These are phyloP conservation scores for Nelumbo lutea DNA, from an alignment of 164 flowering plant species.

Conservation along the genomic window DNA sequence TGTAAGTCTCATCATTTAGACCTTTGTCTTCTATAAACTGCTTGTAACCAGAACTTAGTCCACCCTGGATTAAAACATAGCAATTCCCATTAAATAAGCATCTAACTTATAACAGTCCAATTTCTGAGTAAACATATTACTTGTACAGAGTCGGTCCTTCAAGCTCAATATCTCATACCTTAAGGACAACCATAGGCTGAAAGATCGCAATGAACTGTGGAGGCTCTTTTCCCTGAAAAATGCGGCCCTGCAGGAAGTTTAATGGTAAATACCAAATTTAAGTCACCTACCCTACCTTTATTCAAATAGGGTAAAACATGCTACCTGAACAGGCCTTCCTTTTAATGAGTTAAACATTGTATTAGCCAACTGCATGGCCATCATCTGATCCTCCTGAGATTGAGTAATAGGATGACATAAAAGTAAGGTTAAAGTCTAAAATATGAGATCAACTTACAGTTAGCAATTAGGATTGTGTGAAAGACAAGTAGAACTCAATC, in stretches of 20 bases:
- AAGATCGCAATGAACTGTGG: constrained; percentile 94
- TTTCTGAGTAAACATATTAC: not conserved
- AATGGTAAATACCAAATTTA: not conserved
- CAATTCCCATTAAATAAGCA: not conserved
- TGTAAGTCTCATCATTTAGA: constrained; percentile 73
- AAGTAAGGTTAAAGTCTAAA: no score
- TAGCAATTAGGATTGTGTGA: not conserved
- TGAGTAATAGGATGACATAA: constrained; percentile 4
- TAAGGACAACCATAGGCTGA: constrained; percentile 89
- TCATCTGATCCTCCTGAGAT: constrained; percentile 80
- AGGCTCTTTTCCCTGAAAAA: constrained; percentile 91
- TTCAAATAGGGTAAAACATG: constrained; percentile 12
- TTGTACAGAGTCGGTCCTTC: not conserved
- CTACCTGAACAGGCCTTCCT: constrained; percentile 95
- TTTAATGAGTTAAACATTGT: constrained; percentile 90
- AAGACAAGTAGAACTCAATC: not conserved
- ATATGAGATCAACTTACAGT: no score
- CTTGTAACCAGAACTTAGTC: constrained; percentile 89
- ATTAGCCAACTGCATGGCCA: constrained; percentile 67
- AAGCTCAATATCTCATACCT: constrained; percentile 44
- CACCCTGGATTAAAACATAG: constrained; percentile 58
- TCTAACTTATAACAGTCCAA: not conserved
- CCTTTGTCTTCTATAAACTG: constrained; percentile 69
- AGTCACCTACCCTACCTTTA: constrained; percentile 1
- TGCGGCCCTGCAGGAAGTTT: constrained; percentile 61